Evolutionary conservation across 805 yeast species (phyloP), one percentile per base, ranked within the genome.

Genomic region (Metschnikowia proteae): DNA sequence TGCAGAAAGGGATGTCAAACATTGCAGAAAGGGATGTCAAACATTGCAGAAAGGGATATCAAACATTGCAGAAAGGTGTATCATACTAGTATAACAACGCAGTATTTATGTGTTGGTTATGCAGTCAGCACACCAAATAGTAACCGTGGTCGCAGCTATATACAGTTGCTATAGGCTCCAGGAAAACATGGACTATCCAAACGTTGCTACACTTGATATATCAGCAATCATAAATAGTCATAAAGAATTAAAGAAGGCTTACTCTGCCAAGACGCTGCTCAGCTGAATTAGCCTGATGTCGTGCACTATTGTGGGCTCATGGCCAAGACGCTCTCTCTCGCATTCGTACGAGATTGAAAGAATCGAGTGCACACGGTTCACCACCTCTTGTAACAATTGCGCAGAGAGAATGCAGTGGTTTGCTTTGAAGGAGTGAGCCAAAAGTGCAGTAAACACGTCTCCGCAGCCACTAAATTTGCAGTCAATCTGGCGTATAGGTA

Each of bases 391-490:
- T 25, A 72, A 51, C 25, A 63, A 62, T 5, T 46, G 48, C 1
- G 67, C 65, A 5, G 63, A 57, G 5, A 71, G 58, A 6, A 25
- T 32, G 36, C 54, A 45, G 4, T 48, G 44, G 36, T 54, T 68
- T 6, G 53, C 63, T 48, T 68, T 68, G 53, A 75, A 75, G 1
- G 71, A 63, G 54, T 84, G 79, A 3, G 84, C 73, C 17, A 86
- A 54, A 11, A 86, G 59, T 0, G 84, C 89, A 3, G 83, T 71
- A 61, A 86, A 84, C 13, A 86, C 64, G 60, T 86, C 94, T 2
- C 94, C 94, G 49, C 87, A 78, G 1, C 94, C 94, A 36, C 81
- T 82, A 61, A 85, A 86, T 1, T 72, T 67, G 7, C 89, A 88
- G 22, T 76, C 67, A 9, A 86, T 78, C 54, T 68, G 65, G 4